Evolutionary conservation across 2,329 filamentous ascomycete species (phyloP).

Genomic region (Aspergillus pseudoviridinutans): DNA sequence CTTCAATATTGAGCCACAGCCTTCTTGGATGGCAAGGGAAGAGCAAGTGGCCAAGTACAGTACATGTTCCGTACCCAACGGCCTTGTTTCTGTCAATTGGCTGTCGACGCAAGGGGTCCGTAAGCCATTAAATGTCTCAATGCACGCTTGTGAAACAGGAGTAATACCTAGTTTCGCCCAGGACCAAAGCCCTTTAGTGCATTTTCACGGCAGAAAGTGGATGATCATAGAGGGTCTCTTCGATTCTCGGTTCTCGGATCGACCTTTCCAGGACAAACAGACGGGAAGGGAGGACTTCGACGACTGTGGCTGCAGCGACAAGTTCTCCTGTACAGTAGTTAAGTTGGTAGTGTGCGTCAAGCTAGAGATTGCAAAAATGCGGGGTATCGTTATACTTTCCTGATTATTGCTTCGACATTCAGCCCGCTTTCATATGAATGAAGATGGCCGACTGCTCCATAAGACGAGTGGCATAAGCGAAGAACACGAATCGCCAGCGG

Average conservation of each 20-base stretch:
- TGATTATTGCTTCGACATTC: neutral
- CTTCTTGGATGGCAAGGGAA: neutral
- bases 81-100: neutral
- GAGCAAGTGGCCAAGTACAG: neutral
- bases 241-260: neutral
- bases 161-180: neutral
- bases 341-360: neutral
- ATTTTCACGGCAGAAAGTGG: neutral
- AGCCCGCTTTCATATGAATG: neutral
- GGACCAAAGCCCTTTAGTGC: neutral
- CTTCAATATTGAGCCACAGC: neutral
- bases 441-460: neutral
- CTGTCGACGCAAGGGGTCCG: neutral
- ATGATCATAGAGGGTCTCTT: neutral
- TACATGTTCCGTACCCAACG: neutral
- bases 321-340: neutral
- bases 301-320: neutral
- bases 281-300: neutral
- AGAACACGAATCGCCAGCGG: neutral
- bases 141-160: neutral
- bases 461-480: neutral
- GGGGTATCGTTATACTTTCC: neutral
- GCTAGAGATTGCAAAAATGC: neutral
- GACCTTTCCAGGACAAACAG: neutral
- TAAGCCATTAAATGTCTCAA: neutral